Percentiles rank a stretch among this genome's conserved stretches.
phyloP scores from a whole-genome alignment of 225 moss, liverwort and hornwort species.

The Sphagnum tenellum region DNA sequence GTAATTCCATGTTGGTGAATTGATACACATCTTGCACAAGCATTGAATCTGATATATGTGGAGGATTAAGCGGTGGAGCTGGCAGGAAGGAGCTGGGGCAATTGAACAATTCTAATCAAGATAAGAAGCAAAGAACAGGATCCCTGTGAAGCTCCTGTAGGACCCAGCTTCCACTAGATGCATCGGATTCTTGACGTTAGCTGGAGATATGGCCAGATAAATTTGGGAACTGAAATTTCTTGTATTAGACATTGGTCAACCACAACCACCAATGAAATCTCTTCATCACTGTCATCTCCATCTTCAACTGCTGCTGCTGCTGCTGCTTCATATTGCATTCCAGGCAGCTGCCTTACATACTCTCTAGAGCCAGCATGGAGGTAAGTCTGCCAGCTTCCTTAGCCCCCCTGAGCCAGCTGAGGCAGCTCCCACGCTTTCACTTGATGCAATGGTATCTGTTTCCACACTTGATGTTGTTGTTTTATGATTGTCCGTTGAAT shows the following conservation, averaged over 20 bases:
- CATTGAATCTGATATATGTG: too few relatives aligned
- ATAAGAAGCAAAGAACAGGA: too few relatives aligned
- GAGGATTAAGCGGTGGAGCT: too few relatives aligned
- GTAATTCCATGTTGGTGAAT: too few relatives aligned
- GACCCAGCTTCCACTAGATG: too few relatives aligned
- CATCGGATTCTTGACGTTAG: too few relatives aligned
- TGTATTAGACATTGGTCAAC: constrained; percentile 74
- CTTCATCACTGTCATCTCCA: constrained; percentile 44
- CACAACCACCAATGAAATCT: constrained; percentile 76
- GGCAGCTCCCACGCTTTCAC: constrained; percentile 10
- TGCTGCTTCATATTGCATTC: constrained; percentile 13
- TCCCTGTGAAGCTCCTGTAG: too few relatives aligned
- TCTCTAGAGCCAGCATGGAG: constrained; percentile 27
- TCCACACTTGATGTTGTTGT: background rate
- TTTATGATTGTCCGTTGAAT: background rate
- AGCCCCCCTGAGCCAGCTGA: constrained; percentile 7
- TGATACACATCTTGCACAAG: too few relatives aligned
- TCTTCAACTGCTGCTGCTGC: constrained; percentile 19
- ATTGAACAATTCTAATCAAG: too few relatives aligned
- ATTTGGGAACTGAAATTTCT: constrained; percentile 20
- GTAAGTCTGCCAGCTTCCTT: constrained; percentile 52
- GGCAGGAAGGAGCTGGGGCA: too few relatives aligned
- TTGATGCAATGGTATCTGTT: constrained; percentile 9
- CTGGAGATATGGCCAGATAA: too few relatives aligned
- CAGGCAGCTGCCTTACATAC: constrained; percentile 11